A percentile compares a stretch with the other conserved stretches of the same genome.
phyloP scores from a whole-genome alignment of 169 alveolate genomes.

The Plasmodium adleri region DNA sequence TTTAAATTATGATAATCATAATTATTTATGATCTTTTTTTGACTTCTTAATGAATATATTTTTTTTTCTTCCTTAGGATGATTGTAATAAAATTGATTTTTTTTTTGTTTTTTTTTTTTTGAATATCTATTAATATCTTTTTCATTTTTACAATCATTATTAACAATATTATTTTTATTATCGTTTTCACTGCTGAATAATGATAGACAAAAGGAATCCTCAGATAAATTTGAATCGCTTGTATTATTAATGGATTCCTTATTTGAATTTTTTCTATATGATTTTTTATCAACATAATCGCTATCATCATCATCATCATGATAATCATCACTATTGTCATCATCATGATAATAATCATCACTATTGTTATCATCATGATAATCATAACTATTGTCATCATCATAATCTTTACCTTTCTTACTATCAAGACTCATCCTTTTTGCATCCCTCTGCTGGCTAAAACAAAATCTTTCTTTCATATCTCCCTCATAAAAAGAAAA shows the following conservation, averaged over 20 bases:
- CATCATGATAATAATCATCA: background rate
- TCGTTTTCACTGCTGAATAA: slow-evolving; percentile 46
- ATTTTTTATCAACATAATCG: background rate
- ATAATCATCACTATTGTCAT: background rate
- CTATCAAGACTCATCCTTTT: background rate
- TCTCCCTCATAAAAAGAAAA: slow-evolving; percentile 58
- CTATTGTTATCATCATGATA: background rate
- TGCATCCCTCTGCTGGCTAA: background rate
- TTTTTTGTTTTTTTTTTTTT: background rate
- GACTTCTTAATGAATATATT: slow-evolving; percentile 43
- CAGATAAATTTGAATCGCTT: background rate
- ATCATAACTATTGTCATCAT: background rate
- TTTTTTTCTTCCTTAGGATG: background rate
- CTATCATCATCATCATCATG: background rate
- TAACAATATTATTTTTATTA: background rate
- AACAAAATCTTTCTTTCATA: slow-evolving; percentile 24
- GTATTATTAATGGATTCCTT: background rate
- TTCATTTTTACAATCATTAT: background rate
- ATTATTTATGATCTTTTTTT: slow-evolving; percentile 1
- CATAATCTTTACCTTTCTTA: slow-evolving; percentile 1
- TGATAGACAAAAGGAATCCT: slow-evolving; percentile 17
- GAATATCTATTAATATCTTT: background rate
- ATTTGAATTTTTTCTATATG: background rate
- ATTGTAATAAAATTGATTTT: background rate
- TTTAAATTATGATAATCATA: slow-evolving; percentile 9